Conservation (phyloP, 2,329 filamentous ascomycete species). For the Neodidymelliopsis sp. region DNA sequence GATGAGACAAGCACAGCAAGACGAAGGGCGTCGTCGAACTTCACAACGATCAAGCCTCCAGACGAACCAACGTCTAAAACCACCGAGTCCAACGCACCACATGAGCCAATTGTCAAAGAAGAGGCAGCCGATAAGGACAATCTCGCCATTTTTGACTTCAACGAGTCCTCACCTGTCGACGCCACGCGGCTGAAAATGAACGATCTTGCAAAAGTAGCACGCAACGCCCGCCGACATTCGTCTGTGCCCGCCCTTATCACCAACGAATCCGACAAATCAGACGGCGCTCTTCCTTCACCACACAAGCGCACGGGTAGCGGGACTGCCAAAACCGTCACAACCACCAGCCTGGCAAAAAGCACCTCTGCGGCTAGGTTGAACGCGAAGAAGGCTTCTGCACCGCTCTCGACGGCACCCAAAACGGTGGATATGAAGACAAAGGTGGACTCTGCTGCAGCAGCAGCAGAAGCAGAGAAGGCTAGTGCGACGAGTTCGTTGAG, state of each 20-base stretch:
- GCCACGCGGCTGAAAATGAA: constrained; percentile 29
- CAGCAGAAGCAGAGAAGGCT: constrained; percentile 13
- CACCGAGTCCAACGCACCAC: constrained; percentile 5
- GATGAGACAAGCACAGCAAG: constrained; percentile 38
- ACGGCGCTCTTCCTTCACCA: constrained; percentile 29
- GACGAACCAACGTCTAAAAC: constrained; percentile 13
- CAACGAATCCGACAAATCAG: constrained; percentile 22
- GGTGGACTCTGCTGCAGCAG: constrained; percentile 11
- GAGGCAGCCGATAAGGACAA: constrained; percentile 29
- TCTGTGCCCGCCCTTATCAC: constrained; percentile 32
- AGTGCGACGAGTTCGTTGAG: constrained; percentile 33
- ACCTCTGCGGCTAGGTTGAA: constrained; percentile 23
- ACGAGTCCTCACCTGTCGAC: constrained; percentile 42
- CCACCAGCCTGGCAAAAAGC: constrained; percentile 26
- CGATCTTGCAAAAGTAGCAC: constrained; percentile 40
- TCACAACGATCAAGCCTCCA: not conserved
- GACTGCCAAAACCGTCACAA: constrained; percentile 22
- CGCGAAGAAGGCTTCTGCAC: constrained; percentile 18
- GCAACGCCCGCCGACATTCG: constrained; percentile 44
- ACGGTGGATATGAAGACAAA: constrained; percentile 28
- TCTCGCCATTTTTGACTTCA: constrained; percentile 50
- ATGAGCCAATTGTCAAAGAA: constrained; percentile 15
- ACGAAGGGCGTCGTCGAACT: constrained; percentile 25
- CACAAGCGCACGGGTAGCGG: constrained; percentile 41
- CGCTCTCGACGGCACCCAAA: not conserved